These are phyloP conservation scores for Boletus insuetus DNA, from an alignment of 768 basidiomycete genomes.

Conservation along the genomic window DNA sequence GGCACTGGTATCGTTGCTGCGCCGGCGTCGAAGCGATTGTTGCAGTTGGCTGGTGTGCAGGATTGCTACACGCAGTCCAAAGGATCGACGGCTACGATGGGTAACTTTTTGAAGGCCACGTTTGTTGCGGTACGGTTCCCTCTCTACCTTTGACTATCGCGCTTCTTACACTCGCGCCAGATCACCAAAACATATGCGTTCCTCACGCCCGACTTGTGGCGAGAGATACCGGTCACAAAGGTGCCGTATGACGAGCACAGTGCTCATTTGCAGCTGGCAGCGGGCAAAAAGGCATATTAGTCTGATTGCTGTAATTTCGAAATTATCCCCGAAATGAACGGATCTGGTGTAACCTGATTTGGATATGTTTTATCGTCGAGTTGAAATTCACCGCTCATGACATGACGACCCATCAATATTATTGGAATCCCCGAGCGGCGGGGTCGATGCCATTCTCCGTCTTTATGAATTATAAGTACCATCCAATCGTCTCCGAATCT, in stretches of 20 bases:
- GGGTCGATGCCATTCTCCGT: slow-evolving; percentile 8
- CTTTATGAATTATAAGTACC: slow-evolving; percentile 4
- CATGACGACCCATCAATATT: no score
- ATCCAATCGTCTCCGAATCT: neutral
- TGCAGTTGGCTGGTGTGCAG: slow-evolving; percentile 97
- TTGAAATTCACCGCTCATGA: no score
- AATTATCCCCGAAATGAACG: neutral
- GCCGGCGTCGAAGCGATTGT: slow-evolving; percentile 92
- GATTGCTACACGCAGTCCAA: slow-evolving; percentile 98
- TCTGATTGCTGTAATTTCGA: neutral
- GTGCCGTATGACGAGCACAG: slow-evolving; percentile 95
- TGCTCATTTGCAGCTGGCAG: slow-evolving; percentile 81
- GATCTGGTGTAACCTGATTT: neutral
- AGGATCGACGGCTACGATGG: slow-evolving; percentile 98
- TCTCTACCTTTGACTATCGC: neutral
- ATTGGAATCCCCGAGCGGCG: slow-evolving; percentile 9
- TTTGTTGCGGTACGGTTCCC: slow-evolving; percentile 73
- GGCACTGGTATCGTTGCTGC: slow-evolving; percentile 99
- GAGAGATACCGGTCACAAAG: slow-evolving; percentile 86
- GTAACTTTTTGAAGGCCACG: slow-evolving; percentile 98
- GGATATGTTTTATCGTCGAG: no score
- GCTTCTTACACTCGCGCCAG: slow-evolving; percentile 35
- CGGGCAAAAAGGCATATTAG: slow-evolving; percentile 73
- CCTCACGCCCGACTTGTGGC: slow-evolving; percentile 98
- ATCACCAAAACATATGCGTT: slow-evolving; percentile 98